Evolutionary conservation across 768 basidiomycete genomes (phyloP).

Genomic region (Termitomyces sp.): DNA sequence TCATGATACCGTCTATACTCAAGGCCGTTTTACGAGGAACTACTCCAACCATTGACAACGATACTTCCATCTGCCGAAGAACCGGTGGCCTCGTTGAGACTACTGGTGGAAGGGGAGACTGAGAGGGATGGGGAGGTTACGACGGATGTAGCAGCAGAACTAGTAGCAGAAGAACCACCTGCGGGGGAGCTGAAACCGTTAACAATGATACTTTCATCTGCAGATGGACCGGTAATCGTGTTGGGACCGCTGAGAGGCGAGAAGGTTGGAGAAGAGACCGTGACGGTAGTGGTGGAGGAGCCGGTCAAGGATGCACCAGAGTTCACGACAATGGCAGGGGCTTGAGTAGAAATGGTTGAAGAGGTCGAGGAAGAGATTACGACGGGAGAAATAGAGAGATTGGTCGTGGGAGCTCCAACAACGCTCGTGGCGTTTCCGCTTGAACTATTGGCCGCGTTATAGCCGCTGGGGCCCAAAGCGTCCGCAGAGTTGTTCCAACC

Average conservation of each 20-base stretch:
- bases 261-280: no score
- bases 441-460: background rate
- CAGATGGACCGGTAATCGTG: background rate
- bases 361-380: background rate
- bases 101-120: slow-evolving; percentile 3
- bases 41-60: slow-evolving; percentile 21
- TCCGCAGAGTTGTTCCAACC: slow-evolving; percentile 30
- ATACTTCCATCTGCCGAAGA: slow-evolving; percentile 32
- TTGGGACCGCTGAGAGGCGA: no score
- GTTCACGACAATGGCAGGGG: background rate
- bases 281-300: no score
- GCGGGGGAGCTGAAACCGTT: slow-evolving; percentile 31
- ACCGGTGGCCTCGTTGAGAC: slow-evolving; percentile 17
- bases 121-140: background rate
- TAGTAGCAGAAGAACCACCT: background rate
- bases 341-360: background rate
- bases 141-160: background rate
- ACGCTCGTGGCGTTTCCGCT: background rate
- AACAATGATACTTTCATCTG: background rate
- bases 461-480: background rate
- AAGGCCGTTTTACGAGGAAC: slow-evolving; percentile 25
- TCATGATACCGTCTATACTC: slow-evolving; percentile 8
- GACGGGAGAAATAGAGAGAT: background rate
- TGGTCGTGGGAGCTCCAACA: background rate
- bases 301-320: background rate